Evolutionary conservation across 2,329 filamentous ascomycete species (phyloP).

Genomic region (Verruconis gallopava): DNA sequence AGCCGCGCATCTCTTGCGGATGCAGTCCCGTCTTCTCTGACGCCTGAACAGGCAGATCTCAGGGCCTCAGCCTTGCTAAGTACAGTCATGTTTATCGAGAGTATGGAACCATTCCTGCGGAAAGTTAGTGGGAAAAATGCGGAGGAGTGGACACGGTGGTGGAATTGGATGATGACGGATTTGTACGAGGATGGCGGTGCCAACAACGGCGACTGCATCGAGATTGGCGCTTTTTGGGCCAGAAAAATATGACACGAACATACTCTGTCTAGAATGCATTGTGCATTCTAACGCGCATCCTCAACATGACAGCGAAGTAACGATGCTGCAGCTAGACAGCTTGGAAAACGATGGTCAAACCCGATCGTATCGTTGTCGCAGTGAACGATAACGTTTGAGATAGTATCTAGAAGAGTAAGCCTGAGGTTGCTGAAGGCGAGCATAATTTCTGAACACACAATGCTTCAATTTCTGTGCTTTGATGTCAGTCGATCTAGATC

Average conservation of each 20-base stretch:
- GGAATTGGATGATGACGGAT: constrained; percentile 74
- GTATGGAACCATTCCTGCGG: constrained; percentile 68
- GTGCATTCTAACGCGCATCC: not conserved
- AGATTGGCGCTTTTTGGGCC: constrained; percentile 53
- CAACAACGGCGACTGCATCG: constrained; percentile 72
- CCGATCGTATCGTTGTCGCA: constrained; percentile 65
- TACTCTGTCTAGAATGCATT: too few relatives aligned
- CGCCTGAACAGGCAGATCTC: constrained; percentile 57
- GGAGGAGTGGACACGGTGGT: constrained; percentile 88
- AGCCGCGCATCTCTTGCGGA: not conserved
- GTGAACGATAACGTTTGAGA: constrained; percentile 75
- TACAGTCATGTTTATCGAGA: constrained; percentile 72
- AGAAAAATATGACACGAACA: constrained; percentile 43
- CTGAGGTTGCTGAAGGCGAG: too few relatives aligned
- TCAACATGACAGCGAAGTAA: too few relatives aligned
- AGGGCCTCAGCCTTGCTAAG: constrained; percentile 69
- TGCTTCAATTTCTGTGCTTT: constrained; percentile 65
- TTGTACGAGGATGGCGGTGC: constrained; percentile 67
- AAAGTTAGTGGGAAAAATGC: constrained; percentile 75
- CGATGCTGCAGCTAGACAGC: not conserved
- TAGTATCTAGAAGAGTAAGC: constrained; percentile 56
- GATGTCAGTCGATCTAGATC: constrained; percentile 9
- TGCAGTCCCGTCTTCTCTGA: constrained; percentile 32
- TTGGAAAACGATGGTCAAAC: constrained; percentile 9
- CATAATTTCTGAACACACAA: constrained; percentile 66